Evolutionary conservation across 1,139 yeast species (phyloP).

Genomic region (Protomyces macrosporus): DNA sequence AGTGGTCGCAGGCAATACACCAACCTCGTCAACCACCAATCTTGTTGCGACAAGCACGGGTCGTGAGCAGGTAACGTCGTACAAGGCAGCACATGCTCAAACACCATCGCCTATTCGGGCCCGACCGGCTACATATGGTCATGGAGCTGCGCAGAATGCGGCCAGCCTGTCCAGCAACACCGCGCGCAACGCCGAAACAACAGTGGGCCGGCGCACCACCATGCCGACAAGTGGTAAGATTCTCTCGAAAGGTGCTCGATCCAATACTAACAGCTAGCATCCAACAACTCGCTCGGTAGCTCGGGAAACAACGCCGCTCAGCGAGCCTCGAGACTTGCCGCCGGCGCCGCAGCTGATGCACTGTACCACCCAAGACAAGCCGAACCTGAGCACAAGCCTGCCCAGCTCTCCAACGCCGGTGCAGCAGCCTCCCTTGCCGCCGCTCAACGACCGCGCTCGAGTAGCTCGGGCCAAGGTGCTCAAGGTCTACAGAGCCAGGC

Average conservation of each 20-base stretch:
- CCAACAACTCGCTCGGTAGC: slow-evolving; percentile 4
- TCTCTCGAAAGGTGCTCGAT: not conserved
- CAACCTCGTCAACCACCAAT: not conserved
- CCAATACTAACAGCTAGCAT: not conserved
- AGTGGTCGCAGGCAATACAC: slow-evolving; percentile 14
- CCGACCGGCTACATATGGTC: not conserved
- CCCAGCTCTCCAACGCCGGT: slow-evolving; percentile 17
- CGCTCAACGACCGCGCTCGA: not conserved
- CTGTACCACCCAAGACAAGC: slow-evolving; percentile 9
- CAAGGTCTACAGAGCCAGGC: not conserved
- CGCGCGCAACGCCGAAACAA: not conserved
- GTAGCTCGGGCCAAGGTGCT: not conserved
- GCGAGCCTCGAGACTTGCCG: slow-evolving; percentile 18
- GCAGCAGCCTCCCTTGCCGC: slow-evolving; percentile 23
- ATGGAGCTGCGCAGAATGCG: not conserved
- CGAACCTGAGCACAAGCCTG: not conserved
- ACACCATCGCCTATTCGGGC: not conserved
- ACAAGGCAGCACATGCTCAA: slow-evolving; percentile 1
- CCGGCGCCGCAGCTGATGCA: slow-evolving; percentile 14
- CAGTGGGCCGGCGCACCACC: not conserved
- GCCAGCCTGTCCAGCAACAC: not conserved
- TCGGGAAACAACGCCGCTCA: slow-evolving; percentile 11
- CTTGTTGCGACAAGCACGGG: not conserved
- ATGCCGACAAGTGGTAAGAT: not conserved
- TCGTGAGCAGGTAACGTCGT: slow-evolving; percentile 9